These are phyloP conservation scores for Hemerocallis citrina DNA, from an alignment of 106 monocot genomes.

Conservation along the genomic window DNA sequence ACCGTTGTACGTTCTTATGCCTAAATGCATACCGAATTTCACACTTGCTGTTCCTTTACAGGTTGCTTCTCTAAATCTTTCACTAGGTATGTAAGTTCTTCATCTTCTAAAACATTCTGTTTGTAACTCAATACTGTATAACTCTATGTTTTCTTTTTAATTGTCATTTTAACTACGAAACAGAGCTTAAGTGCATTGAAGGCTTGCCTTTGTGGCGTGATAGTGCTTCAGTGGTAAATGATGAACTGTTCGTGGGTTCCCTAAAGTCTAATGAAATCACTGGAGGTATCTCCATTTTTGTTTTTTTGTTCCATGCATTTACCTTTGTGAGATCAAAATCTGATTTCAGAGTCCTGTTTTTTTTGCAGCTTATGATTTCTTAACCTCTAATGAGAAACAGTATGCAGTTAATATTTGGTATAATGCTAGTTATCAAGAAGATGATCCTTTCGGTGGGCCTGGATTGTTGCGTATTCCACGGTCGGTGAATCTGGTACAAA, in stretches of 20 bases:
- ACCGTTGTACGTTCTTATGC: constrained; percentile 14
- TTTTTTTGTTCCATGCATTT: not conserved
- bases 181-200: constrained; percentile 49
- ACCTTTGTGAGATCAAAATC: not conserved
- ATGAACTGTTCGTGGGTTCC: constrained; percentile 16
- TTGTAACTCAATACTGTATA: too few species aligned
- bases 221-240: constrained; percentile 37
- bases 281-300: constrained; percentile 21
- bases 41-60: constrained; percentile 1
- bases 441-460: not conserved
- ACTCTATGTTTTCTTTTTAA: not conserved
- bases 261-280: constrained; percentile 34
- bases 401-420: constrained; percentile 28
- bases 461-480: constrained; percentile 16
- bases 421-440: constrained; percentile 9
- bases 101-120: too few species aligned
- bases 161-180: not conserved
- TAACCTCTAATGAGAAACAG: constrained; percentile 19
- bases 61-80: not conserved
- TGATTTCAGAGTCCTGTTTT: not conserved
- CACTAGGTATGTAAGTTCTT: not conserved
- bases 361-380: constrained; percentile 41
- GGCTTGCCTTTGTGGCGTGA: constrained; percentile 43
- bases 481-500: constrained; percentile 26
- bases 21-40: constrained; percentile 13